These are phyloP conservation scores for Metschnikowia reukaufii DNA, from an alignment of 805 yeast genomes.

Conservation along the genomic window DNA sequence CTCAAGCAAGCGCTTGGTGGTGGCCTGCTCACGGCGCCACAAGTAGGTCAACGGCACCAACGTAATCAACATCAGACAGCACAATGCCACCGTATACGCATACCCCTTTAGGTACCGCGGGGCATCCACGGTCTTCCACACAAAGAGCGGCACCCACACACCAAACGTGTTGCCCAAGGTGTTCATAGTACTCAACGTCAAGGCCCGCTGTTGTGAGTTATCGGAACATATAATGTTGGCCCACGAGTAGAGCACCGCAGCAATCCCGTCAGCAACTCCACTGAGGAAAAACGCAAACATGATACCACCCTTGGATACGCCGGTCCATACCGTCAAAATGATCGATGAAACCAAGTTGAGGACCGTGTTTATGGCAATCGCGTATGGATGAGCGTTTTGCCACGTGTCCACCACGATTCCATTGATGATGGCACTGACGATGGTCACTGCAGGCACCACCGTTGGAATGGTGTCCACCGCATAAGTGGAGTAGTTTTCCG, in stretches of 20 bases:
- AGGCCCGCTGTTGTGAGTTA: conserved; percentile 18
- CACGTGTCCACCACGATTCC: conserved; percentile 29
- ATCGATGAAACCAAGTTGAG: conserved; percentile 14
- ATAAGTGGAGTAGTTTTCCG: conserved; percentile 16
- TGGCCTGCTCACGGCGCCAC: conserved; percentile 10
- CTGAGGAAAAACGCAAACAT: conserved; percentile 17
- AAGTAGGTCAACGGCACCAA: conserved; percentile 26
- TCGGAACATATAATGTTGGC: conserved; percentile 19
- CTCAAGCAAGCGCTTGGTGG: not conserved
- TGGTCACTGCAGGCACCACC: conserved; percentile 25
- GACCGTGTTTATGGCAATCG: conserved; percentile 19
- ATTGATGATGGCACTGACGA: conserved; percentile 25
- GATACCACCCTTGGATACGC: conserved; percentile 12
- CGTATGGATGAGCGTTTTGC: conserved; percentile 24
- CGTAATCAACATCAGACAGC: conserved; percentile 23
- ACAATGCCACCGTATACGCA: conserved; percentile 21
- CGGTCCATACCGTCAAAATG: conserved; percentile 13
- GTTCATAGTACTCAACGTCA: conserved; percentile 18
- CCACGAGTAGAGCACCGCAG: conserved; percentile 19
- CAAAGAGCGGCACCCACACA: conserved; percentile 21
- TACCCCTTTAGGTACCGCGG: conserved; percentile 19
- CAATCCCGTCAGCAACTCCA: conserved; percentile 18
- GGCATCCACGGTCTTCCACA: conserved; percentile 19
- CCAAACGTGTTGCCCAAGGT: conserved; percentile 19
- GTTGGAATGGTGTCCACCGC: conserved; percentile 23